Conservation (phyloP, 2,329 filamentous ascomycete species). For the Cercospora citrullina region DNA sequence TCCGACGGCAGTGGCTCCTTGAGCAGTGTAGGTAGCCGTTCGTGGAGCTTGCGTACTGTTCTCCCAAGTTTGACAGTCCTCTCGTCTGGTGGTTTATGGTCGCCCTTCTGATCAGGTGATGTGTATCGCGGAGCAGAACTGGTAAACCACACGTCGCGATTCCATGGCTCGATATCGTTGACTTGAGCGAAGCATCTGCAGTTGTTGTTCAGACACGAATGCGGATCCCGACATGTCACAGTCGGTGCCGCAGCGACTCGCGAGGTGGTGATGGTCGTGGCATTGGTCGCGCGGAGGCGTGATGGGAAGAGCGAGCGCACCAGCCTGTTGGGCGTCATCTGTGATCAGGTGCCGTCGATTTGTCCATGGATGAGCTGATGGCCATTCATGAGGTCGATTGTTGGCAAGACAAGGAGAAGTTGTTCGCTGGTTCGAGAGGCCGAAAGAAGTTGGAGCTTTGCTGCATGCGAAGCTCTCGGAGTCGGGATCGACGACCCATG, state of each 20-base stretch:
- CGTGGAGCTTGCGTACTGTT: constrained; percentile 62
- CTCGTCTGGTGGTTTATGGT: constrained; percentile 55
- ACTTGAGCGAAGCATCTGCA: constrained; percentile 38
- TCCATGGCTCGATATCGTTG: constrained; percentile 32
- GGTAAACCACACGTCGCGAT: constrained; percentile 48
- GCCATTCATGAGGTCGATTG: background rate
- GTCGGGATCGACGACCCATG: constrained; percentile 2
- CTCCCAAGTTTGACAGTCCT: constrained; percentile 63
- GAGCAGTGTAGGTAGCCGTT: constrained; percentile 61
- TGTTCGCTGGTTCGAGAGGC: background rate
- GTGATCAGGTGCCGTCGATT: constrained; percentile 15
- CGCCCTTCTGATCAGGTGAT: constrained; percentile 22
- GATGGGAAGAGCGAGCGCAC: constrained; percentile 50
- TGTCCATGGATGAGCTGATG: constrained; percentile 22
- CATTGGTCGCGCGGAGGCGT: constrained; percentile 34
- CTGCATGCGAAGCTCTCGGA: background rate
- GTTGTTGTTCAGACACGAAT: constrained; percentile 25
- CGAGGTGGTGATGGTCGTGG: constrained; percentile 11
- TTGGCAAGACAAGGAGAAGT: background rate
- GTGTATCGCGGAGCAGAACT: constrained; percentile 39
- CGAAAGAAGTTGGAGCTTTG: background rate
- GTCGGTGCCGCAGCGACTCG: constrained; percentile 9
- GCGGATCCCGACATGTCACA: constrained; percentile 23
- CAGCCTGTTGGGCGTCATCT: constrained; percentile 43
- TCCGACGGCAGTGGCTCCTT: constrained; percentile 62